Evolutionary conservation across 352 stramenopile species (phyloP), one percentile per base, ranked within the genome.

Genomic region (Poterioochromonas sp.): DNA sequence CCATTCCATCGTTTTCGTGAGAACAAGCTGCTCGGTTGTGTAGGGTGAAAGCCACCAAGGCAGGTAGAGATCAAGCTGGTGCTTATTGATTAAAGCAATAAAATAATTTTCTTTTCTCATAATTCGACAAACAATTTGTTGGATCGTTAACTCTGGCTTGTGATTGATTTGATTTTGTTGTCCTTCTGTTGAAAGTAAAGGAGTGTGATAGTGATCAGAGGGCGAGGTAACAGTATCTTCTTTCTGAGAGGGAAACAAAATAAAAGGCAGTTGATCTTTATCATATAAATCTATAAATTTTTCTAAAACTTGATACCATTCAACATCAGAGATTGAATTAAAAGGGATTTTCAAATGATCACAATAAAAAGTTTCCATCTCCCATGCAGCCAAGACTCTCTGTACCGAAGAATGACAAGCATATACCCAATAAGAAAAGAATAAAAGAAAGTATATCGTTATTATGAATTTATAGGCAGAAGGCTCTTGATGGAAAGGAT

Each of bases 71-170:
- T 98, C 90, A 54, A 99, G 90, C 20, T 98, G 15, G 1, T 71
- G 8, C 20, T 54, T 49, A 84, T 98, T 98, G 85, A 99, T 95
- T 80, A 97, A 93, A 15, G 93, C 93, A 76, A 99, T 95, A 26
- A 99, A 82, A 83, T 97, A 99, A 84, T 99, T 99, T 73, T 99
- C 94, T 58, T 94, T 91, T 1, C 95, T 89, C 89, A 99, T 95
- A 83, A 99, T 98, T 63, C 96, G 91, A 76, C 92, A 86, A 0
- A 94, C 93, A 79, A 98, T 90, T 79, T 95, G 89, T 37, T 95
- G 90, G 5, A 90, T 84, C 39, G 87, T 90, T 40, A 86, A 40
- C 34, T 53, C 44, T 84, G 83, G 22, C 93, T 79, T 60, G 94
- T 81, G 54, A 84, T 79, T 63, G 91, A 89, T 35, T 92, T 84